Evolutionary conservation across 768 basidiomycete species (phyloP).

Genomic region (Plicaturopsis crispa): DNA sequence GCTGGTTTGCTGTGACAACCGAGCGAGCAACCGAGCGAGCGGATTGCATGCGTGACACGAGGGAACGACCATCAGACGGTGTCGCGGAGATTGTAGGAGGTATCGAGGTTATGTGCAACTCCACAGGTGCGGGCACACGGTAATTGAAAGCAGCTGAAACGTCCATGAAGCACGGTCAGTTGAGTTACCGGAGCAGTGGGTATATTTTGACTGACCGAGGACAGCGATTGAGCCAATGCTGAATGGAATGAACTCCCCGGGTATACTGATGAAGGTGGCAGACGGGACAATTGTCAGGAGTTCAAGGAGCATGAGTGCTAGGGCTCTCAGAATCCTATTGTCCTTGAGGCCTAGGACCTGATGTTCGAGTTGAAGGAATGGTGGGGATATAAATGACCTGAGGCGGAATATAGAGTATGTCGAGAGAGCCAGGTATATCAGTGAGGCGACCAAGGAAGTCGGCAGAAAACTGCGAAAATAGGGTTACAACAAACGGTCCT

Average conservation of each 20-base stretch:
- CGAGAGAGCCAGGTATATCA: conserved; percentile 28
- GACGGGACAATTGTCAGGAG: conserved; percentile 31
- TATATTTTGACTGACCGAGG: conserved; percentile 23
- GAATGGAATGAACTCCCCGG: conserved; percentile 34
- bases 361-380: conserved; percentile 12
- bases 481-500: background rate
- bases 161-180: conserved; percentile 2
- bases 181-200: conserved; percentile 1
- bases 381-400: conserved; percentile 17
- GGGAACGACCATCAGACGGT: background rate
- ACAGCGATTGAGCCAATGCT: conserved; percentile 33
- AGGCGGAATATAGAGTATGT: conserved; percentile 28
- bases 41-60: background rate
- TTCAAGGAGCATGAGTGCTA: conserved; percentile 36
- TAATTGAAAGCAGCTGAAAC: conserved; percentile 14
- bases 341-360: conserved; percentile 17
- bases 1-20: background rate
- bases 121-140: background rate
- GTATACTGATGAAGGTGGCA: conserved; percentile 22
- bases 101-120: background rate
- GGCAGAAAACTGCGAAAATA: conserved; percentile 28
- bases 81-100: background rate
- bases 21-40: background rate
- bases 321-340: conserved; percentile 21
- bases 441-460: conserved; percentile 26